Percentiles rank a stretch among this genome's conserved stretches.
Conservation (phyloP, 768 basidiomycete species). For the Naganishia randhawae region DNA sequence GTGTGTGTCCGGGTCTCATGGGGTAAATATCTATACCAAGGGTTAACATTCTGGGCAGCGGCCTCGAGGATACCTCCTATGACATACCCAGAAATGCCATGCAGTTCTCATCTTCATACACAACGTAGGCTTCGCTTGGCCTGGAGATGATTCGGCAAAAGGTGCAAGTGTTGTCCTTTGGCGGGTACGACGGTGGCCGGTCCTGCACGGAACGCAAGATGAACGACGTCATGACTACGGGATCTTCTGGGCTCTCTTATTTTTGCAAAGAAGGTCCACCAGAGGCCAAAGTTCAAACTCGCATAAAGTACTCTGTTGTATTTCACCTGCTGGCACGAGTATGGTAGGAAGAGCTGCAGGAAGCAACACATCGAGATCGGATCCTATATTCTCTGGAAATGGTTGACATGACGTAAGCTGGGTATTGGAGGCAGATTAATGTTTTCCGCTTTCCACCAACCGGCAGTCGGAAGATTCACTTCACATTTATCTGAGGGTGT, state of each 20-base stretch:
- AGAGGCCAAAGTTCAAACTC: no score
- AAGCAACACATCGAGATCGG: not conserved
- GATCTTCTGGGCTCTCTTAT: no score
- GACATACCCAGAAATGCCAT: conserved; percentile 29
- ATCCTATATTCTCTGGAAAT: not conserved
- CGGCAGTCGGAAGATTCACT: not conserved
- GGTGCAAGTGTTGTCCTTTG: conserved; percentile 18
- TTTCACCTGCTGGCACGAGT: not conserved
- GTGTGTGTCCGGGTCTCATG: conserved; percentile 29
- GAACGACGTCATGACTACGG: conserved; percentile 24
- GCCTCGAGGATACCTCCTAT: not conserved
- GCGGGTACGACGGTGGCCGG: conserved; percentile 27
- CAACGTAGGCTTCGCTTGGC: conserved; percentile 17
- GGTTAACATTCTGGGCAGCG: not conserved
- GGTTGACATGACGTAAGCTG: not conserved
- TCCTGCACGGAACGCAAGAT: conserved; percentile 28
- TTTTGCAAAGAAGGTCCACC: no score
- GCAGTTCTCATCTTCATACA: conserved; percentile 26
- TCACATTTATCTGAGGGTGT: no score
- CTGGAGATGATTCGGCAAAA: conserved; percentile 27
- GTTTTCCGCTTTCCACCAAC: not conserved
- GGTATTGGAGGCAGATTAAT: not conserved
- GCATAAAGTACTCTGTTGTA: no score
- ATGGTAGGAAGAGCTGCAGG: not conserved
- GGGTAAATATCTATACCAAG: conserved; percentile 30